A percentile compares a stretch with the other conserved stretches of the same genome.
These are phyloP conservation scores for Ustilago trichophora DNA, from an alignment of 1,284 basidiomycete species.

Conservation along the genomic window DNA sequence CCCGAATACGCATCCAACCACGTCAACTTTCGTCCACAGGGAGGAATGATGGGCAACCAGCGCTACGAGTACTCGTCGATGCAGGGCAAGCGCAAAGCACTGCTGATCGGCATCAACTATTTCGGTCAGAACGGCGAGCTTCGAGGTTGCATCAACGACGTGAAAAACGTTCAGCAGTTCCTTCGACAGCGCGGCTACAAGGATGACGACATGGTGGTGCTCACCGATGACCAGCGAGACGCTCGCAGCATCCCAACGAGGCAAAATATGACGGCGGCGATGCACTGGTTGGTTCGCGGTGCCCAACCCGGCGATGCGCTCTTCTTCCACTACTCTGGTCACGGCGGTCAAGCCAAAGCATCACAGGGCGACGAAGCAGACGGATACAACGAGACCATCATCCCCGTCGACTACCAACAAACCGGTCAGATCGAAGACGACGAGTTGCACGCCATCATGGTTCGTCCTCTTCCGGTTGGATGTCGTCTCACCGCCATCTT, in stretches of 20 bases:
- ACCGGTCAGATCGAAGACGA: constrained; percentile 66
- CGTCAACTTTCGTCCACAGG: constrained; percentile 58
- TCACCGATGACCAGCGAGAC: constrained; percentile 61
- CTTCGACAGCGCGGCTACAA: constrained; percentile 62
- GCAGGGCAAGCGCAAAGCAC: constrained; percentile 64
- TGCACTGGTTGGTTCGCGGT: constrained; percentile 65
- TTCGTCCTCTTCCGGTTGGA: constrained; percentile 60
- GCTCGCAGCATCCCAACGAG: constrained; percentile 63
- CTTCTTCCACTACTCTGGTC: constrained; percentile 66
- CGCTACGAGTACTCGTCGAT: constrained; percentile 63
- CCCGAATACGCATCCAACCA: constrained; percentile 52
- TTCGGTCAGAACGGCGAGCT: constrained; percentile 56
- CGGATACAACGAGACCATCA: constrained; percentile 66
- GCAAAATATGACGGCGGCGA: constrained; percentile 65
- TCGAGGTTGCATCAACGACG: constrained; percentile 66
- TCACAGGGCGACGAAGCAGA: constrained; percentile 65
- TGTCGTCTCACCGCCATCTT: constrained; percentile 44
- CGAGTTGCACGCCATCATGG: constrained; percentile 64
- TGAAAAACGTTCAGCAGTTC: constrained; percentile 64
- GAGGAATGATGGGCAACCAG: constrained; percentile 57
- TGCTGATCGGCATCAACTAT: constrained; percentile 66
- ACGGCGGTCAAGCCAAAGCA: constrained; percentile 65
- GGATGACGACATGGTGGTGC: constrained; percentile 65
- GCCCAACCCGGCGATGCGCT: constrained; percentile 64
- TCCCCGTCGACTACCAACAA: constrained; percentile 64